These are phyloP conservation scores for Rhodotorula diobovata DNA, from an alignment of 768 basidiomycete genomes.

Conservation along the genomic window DNA sequence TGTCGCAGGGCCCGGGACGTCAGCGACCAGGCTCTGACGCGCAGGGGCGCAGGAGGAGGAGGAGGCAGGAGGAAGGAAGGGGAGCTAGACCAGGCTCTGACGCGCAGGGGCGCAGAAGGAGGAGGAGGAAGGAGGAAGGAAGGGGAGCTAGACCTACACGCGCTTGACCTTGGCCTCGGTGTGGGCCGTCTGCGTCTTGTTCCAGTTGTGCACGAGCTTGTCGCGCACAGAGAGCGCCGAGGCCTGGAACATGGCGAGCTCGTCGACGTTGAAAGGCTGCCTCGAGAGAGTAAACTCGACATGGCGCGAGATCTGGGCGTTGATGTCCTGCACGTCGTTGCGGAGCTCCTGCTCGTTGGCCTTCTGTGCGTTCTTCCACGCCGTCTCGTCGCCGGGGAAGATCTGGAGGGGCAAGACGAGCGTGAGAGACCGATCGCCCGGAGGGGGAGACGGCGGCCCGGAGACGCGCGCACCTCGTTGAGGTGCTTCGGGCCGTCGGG, in stretches of 20 bases:
- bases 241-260: constrained; percentile 86
- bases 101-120: constrained; percentile 13
- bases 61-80: no score
- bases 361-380: constrained; percentile 31
- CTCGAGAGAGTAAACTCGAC: constrained; percentile 70
- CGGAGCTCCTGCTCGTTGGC: constrained; percentile 9
- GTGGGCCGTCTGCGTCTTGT: constrained; percentile 43
- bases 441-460: not conserved
- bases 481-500: constrained; percentile 23
- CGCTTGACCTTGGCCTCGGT: constrained; percentile 48
- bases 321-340: constrained; percentile 14
- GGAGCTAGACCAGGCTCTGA: no score
- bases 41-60: no score
- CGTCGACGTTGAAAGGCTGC: constrained; percentile 80
- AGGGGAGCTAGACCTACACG: constrained; percentile 12
- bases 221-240: constrained; percentile 82
- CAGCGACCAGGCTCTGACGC: no score
- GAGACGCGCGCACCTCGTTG: constrained; percentile 13
- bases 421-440: not conserved
- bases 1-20: no score
- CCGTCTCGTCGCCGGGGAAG: constrained; percentile 30
- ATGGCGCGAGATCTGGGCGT: constrained; percentile 22
- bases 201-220: constrained; percentile 54
- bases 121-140: no score
- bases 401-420: constrained; percentile 1